These are phyloP conservation scores for Kwoniella dejecticola DNA, from an alignment of 768 basidiomycete species.

Conservation along the genomic window DNA sequence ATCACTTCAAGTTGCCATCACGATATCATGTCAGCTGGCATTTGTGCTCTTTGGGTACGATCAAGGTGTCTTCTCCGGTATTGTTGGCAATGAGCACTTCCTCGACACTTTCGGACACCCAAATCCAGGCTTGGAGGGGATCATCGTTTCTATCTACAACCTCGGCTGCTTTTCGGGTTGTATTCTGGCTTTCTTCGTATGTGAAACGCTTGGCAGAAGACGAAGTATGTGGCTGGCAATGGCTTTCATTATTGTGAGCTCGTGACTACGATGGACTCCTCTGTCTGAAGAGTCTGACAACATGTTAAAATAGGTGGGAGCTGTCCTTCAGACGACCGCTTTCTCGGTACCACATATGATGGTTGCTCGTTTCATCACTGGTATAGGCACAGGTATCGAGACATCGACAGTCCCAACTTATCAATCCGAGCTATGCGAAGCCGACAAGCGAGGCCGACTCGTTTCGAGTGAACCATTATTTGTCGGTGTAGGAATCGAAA, in stretches of 20 bases:
- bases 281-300: too few relatives aligned
- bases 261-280: too few relatives aligned
- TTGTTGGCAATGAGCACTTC: constrained; percentile 28
- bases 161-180: constrained; percentile 45
- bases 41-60: constrained; percentile 33
- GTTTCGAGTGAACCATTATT: too few relatives aligned
- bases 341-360: constrained; percentile 31
- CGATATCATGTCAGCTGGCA: too few relatives aligned
- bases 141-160: constrained; percentile 44
- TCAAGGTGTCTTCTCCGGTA: constrained; percentile 33
- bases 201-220: constrained; percentile 38
- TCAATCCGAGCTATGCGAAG: too few relatives aligned
- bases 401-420: too few relatives aligned
- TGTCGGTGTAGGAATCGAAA: too few relatives aligned
- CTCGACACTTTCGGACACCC: too few relatives aligned
- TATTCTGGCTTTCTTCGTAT: constrained; percentile 33
- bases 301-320: too few relatives aligned
- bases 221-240: constrained; percentile 36
- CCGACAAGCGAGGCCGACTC: too few relatives aligned
- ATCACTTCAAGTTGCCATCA: too few relatives aligned
- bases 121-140: constrained; percentile 38
- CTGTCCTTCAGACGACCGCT: constrained; percentile 32
- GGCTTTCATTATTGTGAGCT: too few relatives aligned
- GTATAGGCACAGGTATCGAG: constrained; percentile 31
- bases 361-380: constrained; percentile 47